Evolutionary conservation across 73 alveolate species (phyloP), one percentile per base, ranked within the genome.

Genomic region (Uronychia binucleata): DNA sequence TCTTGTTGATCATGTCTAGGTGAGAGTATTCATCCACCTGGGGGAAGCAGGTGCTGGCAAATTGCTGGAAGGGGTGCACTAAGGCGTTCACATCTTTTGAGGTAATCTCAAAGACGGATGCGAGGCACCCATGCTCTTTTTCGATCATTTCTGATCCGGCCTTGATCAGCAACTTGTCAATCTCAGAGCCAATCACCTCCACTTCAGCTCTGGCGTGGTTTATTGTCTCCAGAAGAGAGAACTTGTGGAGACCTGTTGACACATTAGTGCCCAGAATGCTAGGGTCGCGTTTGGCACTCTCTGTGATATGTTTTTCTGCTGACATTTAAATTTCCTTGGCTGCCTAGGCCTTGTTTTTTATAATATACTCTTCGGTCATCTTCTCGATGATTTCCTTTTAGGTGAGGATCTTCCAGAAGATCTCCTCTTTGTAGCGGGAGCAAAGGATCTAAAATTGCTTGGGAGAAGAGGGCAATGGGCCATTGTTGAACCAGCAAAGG

Each of bases 1-100:
- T 85, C 79, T 92, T 92, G 33, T 91, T 83, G 0, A 90, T 88
- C 89, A 90, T 90, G 79, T 90, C 95, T 29, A 90, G 81, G 80
- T 90, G 95, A 57, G 90, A 77, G 32, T 85, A 30, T 90, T 25
- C 34, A 58, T 90, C 95, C 0, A 90, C 95, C 0, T 57, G 27
- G 26, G 90, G 77, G 79, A 77, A 90, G 60, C 84, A 77, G 14
- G 91, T 87, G 30, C 85, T 58, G 14, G 95, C 91, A 80, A 90
- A 90, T 59, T 90, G 84, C 78, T 90, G 84, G 88, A 83, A 85
- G 0, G 95, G 95, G 85, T 90, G 95, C 0, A 85, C 83, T 46
- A 77, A 78, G 57, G 81, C 75, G 0, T 89, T 81, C 1, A 90
- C 77, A 0, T 33, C 79, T n/a, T 81, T 82, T 28, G 91, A 19